Evolutionary conservation across 345 rosid species (phyloP), one percentile per base, ranked within the genome.

Genomic region (Anastatica hierochuntica): DNA sequence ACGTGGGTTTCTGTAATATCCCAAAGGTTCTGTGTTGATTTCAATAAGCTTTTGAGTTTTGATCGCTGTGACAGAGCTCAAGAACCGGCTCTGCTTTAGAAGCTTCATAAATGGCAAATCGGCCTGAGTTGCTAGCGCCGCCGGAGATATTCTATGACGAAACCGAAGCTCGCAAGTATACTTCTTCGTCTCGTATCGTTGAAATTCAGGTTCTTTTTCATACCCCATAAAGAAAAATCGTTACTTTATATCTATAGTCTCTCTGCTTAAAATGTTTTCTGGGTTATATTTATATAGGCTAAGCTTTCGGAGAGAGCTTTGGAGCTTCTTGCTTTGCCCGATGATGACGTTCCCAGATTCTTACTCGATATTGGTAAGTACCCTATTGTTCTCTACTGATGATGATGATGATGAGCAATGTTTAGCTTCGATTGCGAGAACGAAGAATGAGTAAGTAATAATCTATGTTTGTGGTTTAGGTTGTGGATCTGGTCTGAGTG

Each of bases 131-230:
- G 21, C 74, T 62, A 40, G 97, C 98, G 6, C 98, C 95, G 20
- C 97, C 94, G 21, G 98, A 92, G 80, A 88, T 88, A 53, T 92
- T 92, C 72, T 88, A 92, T 51, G 79, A 81, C 58, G 98, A 85
- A 6, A 8, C 67, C 0, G 95, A 92, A 51, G 98, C 98, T 73
- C 76, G 88, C 5, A 92, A 88, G 62, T 92, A 85, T 76, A 88
- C 97, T 12, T 88, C 83, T 20, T 92, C 98, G 10, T 84, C 97
- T 15, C 88, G 97, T n/a, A 92, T 92, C 47, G 78, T 84, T 1
- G 83, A 85, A 59, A 88, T 92, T 71, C 98, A 88, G 95, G 95
- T 92, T 36, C 24, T 10, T 14, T 2, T n/a, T n/a, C n/a, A n/a
- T n/a, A n/a, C n/a, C n/a, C n/a, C n/a, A n/a, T n/a, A n/a, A n/a